Percentiles rank a stretch among this genome's conserved stretches.
phyloP scores from a whole-genome alignment of 441 rosid genomes.

The Erodium chrysanthum region DNA sequence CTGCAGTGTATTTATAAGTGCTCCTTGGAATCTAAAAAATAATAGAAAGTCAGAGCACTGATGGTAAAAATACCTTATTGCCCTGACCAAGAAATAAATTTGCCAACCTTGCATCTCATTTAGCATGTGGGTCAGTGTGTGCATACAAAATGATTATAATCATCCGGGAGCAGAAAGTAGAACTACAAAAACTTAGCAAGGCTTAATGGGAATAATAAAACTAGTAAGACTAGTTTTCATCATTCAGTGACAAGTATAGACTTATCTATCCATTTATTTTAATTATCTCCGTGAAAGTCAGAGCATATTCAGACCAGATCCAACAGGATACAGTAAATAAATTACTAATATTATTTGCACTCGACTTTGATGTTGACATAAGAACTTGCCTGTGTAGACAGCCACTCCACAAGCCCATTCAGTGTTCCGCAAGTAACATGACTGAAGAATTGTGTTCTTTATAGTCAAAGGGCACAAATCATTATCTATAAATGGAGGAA shows the following conservation, averaged over 20 bases:
- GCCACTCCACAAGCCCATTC: constrained; percentile 99
- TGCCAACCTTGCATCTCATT: not conserved
- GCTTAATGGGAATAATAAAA: not conserved
- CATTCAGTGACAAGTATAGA: not conserved
- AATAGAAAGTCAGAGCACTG: too few relatives aligned
- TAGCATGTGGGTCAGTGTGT: not conserved
- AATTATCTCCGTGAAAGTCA: not conserved
- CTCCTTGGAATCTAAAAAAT: too few relatives aligned
- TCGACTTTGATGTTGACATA: constrained; percentile 10
- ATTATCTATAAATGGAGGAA: constrained; percentile 95
- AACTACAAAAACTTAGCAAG: not conserved
- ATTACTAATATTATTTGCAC: constrained; percentile 9
- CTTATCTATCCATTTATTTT: not conserved
- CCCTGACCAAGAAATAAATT: not conserved
- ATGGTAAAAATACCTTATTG: too few relatives aligned
- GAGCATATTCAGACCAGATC: not conserved
- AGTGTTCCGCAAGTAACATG: constrained; percentile 92
- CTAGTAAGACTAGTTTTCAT: not conserved
- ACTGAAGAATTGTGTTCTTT: constrained; percentile 88
- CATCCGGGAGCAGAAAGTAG: not conserved
- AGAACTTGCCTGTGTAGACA: constrained; percentile 72
- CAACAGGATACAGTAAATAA: not conserved
- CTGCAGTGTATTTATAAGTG: too few relatives aligned
- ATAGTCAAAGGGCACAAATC: constrained; percentile 88
- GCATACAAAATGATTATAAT: not conserved